A percentile compares a stretch with the other conserved stretches of the same genome.
phyloP scores from a whole-genome alignment of 805 yeast genomes.

The Teunomyces lycoperdinae region DNA sequence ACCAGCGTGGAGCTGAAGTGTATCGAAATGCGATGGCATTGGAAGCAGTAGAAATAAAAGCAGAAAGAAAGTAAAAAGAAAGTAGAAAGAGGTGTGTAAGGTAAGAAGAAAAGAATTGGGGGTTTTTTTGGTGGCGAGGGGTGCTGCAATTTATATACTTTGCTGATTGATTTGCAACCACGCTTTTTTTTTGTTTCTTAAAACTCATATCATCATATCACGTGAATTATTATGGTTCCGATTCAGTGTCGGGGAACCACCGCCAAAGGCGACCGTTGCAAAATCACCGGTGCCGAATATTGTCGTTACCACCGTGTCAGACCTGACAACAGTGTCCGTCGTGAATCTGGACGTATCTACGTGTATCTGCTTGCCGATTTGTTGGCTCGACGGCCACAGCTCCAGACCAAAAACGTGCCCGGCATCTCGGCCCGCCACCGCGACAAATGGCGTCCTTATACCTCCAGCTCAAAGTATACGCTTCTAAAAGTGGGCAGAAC shows the following conservation, averaged over 20 bases:
- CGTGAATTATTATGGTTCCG: neutral
- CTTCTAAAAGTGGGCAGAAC: constrained; percentile 56
- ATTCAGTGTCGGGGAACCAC: constrained; percentile 43
- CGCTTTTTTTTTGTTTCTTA: neutral
- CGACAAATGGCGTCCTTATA: constrained; percentile 31
- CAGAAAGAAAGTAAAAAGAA: no score
- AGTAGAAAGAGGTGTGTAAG: neutral
- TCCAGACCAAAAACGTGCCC: constrained; percentile 35
- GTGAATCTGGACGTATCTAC: constrained; percentile 44
- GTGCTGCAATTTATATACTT: no score
- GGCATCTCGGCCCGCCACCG: constrained; percentile 12
- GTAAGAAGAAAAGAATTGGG: no score
- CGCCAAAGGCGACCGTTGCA: constrained; percentile 39
- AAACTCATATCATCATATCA: neutral
- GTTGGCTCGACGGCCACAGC: constrained; percentile 32
- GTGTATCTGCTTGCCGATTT: constrained; percentile 47
- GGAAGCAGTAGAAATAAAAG: neutral
- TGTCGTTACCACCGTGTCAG: constrained; percentile 31
- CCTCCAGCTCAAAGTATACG: constrained; percentile 34
- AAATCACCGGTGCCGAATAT: constrained; percentile 23
- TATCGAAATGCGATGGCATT: constrained; percentile 74
- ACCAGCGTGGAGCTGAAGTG: constrained; percentile 94
- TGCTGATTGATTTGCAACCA: neutral
- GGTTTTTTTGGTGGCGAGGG: no score
- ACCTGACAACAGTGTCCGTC: neutral